These are phyloP conservation scores for Phragmites australis DNA, from an alignment of 176 grass and related monocot species.

Conservation along the genomic window DNA sequence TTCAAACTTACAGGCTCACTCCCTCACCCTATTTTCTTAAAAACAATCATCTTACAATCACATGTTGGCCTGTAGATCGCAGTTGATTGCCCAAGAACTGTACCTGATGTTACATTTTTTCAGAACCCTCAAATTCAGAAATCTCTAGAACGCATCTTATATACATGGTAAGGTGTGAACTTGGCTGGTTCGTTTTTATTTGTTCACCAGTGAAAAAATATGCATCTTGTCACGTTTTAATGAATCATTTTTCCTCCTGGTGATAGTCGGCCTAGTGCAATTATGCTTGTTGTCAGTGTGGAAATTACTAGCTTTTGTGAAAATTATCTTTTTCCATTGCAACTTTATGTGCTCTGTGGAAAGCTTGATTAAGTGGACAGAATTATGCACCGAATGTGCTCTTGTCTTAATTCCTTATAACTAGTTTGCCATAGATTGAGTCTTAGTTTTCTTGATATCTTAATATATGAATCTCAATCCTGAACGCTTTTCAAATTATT, in stretches of 20 bases:
- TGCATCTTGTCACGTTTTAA: not conserved
- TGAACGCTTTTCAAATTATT: not conserved
- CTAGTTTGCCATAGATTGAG: not conserved
- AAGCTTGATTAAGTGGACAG: not conserved
- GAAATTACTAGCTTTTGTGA: not conserved
- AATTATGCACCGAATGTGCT: not conserved
- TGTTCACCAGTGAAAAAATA: not conserved
- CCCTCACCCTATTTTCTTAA: not conserved
- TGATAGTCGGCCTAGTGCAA: not conserved
- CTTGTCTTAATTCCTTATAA: not conserved
- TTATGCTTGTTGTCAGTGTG: not conserved
- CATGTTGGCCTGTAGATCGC: constrained; percentile 42
- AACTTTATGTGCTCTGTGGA: not conserved
- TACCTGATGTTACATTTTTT: constrained; percentile 82
- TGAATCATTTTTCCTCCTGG: not conserved
- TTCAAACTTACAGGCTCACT: not conserved
- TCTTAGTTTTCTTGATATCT: not conserved
- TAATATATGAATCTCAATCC: not conserved
- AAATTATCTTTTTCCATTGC: not conserved
- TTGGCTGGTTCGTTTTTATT: constrained; percentile 14
- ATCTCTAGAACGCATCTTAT: constrained; percentile 88
- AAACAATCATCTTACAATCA: constrained; percentile 8
- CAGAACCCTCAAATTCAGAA: constrained; percentile 91
- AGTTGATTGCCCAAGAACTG: constrained; percentile 90
- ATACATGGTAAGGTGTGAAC: constrained; percentile 73